phyloP scores from a whole-genome alignment of 306 rosid genomes.

The Vigna unguiculata region DNA sequence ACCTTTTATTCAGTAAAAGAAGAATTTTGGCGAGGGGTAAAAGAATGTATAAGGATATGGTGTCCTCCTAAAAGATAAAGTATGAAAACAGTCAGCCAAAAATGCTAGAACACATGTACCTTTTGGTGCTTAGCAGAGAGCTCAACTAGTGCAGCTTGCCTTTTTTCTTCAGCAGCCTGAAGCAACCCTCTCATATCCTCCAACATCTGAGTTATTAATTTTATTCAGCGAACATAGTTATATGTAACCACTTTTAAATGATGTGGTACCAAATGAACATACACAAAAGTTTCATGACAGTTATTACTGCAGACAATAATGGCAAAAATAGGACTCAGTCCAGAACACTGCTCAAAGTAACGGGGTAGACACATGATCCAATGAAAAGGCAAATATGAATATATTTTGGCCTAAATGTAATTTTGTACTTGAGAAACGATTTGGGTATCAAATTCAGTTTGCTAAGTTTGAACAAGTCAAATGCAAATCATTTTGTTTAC shows the following conservation, averaged over 20 bases:
- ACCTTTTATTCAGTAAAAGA: slow-evolving; percentile 25
- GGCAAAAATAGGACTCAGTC: background rate
- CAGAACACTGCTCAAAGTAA: slow-evolving; percentile 28
- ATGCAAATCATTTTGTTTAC: slow-evolving; percentile 7
- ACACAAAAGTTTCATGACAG: slow-evolving; percentile 10
- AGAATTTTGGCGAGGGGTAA: slow-evolving; percentile 18
- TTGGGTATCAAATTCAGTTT: slow-evolving; percentile 15
- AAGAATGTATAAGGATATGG: background rate
- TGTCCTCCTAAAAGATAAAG: slow-evolving; percentile 24
- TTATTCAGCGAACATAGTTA: slow-evolving; percentile 43
- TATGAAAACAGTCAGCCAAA: slow-evolving; percentile 31
- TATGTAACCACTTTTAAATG: slow-evolving; percentile 14
- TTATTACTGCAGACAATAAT: slow-evolving; percentile 18
- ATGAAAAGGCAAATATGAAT: slow-evolving; percentile 22
- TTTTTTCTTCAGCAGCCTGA: slow-evolving; percentile 91
- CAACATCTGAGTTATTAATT: slow-evolving; percentile 65
- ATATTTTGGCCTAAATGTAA: slow-evolving; percentile 42
- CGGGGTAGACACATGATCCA: slow-evolving; percentile 11
- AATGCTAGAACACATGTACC: slow-evolving; percentile 54
- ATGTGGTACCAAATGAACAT: slow-evolving; percentile 26
- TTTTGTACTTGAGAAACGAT: slow-evolving; percentile 19
- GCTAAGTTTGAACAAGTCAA: background rate
- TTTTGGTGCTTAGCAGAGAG: slow-evolving; percentile 92
- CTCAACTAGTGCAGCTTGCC: slow-evolving; percentile 84
- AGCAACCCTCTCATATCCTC: slow-evolving; percentile 83